Evolutionary conservation across 2,329 filamentous ascomycete genomes (phyloP).

Genomic region (Bipolaris oryzae): DNA sequence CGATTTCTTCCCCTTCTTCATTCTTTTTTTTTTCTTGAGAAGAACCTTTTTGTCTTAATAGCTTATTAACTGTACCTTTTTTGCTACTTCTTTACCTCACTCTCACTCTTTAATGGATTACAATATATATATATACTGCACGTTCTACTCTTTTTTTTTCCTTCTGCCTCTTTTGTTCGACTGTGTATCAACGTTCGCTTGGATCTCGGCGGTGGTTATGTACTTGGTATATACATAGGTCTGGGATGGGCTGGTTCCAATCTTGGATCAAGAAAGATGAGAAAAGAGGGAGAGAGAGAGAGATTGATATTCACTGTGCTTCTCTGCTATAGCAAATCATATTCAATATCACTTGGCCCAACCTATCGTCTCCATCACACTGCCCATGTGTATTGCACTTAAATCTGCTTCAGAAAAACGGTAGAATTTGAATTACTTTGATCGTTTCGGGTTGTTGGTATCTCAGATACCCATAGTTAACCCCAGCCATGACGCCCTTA

Average conservation of each 20-base stretch:
- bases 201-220: not conserved
- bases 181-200: not conserved
- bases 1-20: no score
- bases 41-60: not conserved
- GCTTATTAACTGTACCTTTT: not conserved
- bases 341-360: not conserved
- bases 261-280: not conserved
- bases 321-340: not conserved
- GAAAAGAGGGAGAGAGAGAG: not conserved
- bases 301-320: not conserved
- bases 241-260: not conserved
- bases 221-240: not conserved
- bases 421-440: conserved; percentile 1
- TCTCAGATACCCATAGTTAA: conserved; percentile 18
- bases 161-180: no score
- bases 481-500: conserved; percentile 27
- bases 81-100: not conserved
- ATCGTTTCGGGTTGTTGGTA: conserved; percentile 8
- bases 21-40: not conserved
- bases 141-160: not conserved
- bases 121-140: not conserved
- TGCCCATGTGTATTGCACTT: not conserved
- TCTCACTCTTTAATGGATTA: not conserved
- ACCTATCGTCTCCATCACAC: not conserved
- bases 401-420: not conserved